Evolutionary conservation across 192 early-diverging fungal genomes (phyloP), one percentile per base, ranked within the genome.

Genomic region (Diversispora epigaea): DNA sequence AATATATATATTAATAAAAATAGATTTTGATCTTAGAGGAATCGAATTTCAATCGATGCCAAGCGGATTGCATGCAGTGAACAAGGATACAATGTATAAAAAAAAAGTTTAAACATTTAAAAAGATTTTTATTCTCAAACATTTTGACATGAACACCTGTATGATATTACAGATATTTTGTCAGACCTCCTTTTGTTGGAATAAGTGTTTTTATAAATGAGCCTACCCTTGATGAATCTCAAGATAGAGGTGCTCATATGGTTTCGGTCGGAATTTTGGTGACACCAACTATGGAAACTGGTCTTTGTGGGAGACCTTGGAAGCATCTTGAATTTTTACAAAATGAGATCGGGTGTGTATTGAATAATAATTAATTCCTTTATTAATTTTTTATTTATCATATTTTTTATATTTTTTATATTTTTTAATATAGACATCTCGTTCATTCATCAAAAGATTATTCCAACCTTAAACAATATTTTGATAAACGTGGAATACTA

Each of bases 231-330:
- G 75, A 80, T 47, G 61, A 58, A 9, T 68, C 76, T 1, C 73
- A 77, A 46, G 78, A 84, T 14, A 79, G 87, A 47, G 87, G 87
- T n/a, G 84, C 87, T 22, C 76, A 68, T 40, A 88, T 88, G 87
- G 75, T 80, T 3, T 76, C 84, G 25, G 77, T 86, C 2, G 87
- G 87, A 4, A 62, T 85, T 9, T 67, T 88, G 21, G 84, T 88
- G 5, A 74, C 75, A 52, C 78, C 83, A 21, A 80, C 78, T 9
- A 25, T 74, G 1, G 78, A 84, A 7, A 82, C 81, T 40, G 82
- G 81, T 8, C 50, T 78, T 25, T 87, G 83, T 70, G 84, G 83
- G 4, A 72, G 82, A 19, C 80, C 84, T 57, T 87, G 84, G 86
- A 78, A 76, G n/a, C 84, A 87, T 56, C 57, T 75, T 2, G 69